Conservation (phyloP, 1,284 basidiomycete species). For the Moniliella sp. region DNA sequence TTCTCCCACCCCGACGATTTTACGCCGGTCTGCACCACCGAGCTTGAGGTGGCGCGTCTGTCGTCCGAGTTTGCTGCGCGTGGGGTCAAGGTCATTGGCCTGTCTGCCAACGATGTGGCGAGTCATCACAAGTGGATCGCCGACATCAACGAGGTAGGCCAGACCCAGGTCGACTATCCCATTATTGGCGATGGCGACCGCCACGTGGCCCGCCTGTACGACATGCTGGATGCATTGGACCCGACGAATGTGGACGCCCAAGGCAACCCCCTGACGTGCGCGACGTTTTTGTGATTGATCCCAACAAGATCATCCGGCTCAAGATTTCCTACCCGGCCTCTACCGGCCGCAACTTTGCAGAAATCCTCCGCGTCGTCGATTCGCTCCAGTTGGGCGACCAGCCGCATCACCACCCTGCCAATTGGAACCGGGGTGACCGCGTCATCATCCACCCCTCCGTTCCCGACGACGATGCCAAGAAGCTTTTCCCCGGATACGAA, state of each 20-base stretch:
- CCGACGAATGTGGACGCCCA: conserved; percentile 80
- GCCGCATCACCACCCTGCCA: conserved; percentile 53
- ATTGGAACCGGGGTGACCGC: conserved; percentile 80
- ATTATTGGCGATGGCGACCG: conserved; percentile 85
- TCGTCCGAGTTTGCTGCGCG: conserved; percentile 64
- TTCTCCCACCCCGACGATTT: conserved; percentile 52
- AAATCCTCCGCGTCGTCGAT: conserved; percentile 63
- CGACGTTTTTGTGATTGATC: conserved; percentile 31
- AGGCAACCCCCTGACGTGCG: conserved; percentile 47
- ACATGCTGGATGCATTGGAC: conserved; percentile 89
- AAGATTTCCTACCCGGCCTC: conserved; percentile 53
- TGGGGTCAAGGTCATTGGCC: conserved; percentile 55
- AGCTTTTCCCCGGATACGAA: conserved; percentile 49
- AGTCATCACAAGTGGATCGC: conserved; percentile 66
- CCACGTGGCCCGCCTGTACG: conserved; percentile 48
- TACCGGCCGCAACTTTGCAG: conserved; percentile 44
- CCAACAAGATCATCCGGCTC: conserved; percentile 42
- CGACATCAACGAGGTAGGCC: conserved; percentile 55
- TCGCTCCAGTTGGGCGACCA: conserved; percentile 83
- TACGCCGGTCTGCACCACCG: conserved; percentile 47
- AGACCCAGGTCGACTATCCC: conserved; percentile 64
- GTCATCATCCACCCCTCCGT: conserved; percentile 88
- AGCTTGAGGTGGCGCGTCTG: conserved; percentile 77
- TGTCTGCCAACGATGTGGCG: conserved; percentile 71
- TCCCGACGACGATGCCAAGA: conserved; percentile 64